Percentiles rank a stretch among this genome's conserved stretches.
Conservation (phyloP, 768 basidiomycete species). For the Coprinopsis cinerea region DNA sequence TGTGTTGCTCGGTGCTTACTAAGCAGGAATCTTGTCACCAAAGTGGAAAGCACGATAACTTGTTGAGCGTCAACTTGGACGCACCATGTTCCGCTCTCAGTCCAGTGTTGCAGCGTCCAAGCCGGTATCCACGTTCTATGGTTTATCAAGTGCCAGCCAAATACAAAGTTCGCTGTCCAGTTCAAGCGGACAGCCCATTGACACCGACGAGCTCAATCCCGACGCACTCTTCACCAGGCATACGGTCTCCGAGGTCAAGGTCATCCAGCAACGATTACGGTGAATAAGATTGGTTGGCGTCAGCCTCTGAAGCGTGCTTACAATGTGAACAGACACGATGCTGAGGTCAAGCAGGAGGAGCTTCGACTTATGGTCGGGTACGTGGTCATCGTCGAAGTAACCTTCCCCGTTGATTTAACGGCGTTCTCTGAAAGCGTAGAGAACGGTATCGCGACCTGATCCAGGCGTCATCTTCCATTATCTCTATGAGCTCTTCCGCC, state of each 20-base stretch:
- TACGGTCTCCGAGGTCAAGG: slow-evolving; percentile 67
- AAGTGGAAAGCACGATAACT: neutral
- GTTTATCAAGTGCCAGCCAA: slow-evolving; percentile 9
- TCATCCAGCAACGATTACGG: slow-evolving; percentile 65
- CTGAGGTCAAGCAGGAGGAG: slow-evolving; percentile 84
- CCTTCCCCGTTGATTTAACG: neutral
- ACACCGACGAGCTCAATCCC: slow-evolving; percentile 37
- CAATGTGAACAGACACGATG: slow-evolving; percentile 52
- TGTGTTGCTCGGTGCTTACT: too few relatives aligned
- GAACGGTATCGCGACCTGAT: slow-evolving; percentile 87
- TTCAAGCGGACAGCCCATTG: slow-evolving; percentile 15
- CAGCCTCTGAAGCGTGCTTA: slow-evolving; percentile 10
- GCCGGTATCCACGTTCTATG: slow-evolving; percentile 18
- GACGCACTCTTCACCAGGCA: slow-evolving; percentile 71
- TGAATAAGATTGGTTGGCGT: slow-evolving; percentile 21
- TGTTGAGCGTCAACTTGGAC: neutral
- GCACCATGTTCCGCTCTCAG: slow-evolving; percentile 7
- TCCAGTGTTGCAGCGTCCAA: slow-evolving; percentile 13
- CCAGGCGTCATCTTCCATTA: slow-evolving; percentile 81
- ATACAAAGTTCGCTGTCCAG: slow-evolving; percentile 10
- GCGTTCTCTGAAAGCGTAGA: slow-evolving; percentile 52
- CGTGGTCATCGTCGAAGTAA: slow-evolving; percentile 28
- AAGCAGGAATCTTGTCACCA: neutral
- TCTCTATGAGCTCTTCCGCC: slow-evolving; percentile 67
- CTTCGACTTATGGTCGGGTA: slow-evolving; percentile 89